A percentile compares a stretch with the other conserved stretches of the same genome.
These are phyloP conservation scores for Pleurostoma richardsiae DNA, from an alignment of 2,329 filamentous ascomycete genomes.

Conservation along the genomic window DNA sequence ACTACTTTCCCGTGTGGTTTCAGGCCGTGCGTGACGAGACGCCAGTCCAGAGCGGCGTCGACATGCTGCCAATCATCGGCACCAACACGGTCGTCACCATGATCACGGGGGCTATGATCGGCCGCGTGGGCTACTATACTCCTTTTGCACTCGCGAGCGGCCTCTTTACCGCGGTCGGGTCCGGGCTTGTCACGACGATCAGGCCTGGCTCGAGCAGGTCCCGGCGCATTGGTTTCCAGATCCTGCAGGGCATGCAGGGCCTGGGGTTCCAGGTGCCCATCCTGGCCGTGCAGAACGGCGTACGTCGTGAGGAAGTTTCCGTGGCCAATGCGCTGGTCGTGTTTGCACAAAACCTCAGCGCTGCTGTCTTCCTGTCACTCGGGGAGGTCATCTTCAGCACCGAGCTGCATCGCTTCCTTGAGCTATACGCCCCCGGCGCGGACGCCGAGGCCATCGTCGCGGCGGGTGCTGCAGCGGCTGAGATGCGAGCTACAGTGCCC, in stretches of 20 bases:
- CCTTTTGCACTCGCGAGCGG: slow-evolving; percentile 1
- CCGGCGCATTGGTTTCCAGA: neutral
- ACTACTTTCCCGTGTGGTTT: slow-evolving; percentile 1
- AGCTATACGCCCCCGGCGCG: neutral
- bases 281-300: neutral
- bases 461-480: neutral
- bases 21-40: neutral
- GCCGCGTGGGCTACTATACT: slow-evolving; percentile 1
- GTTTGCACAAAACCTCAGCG: slow-evolving; percentile 1
- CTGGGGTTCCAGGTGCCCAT: slow-evolving; percentile 1
- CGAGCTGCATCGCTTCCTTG: neutral
- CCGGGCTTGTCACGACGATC: neutral
- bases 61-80: slow-evolving; percentile 1
- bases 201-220: neutral
- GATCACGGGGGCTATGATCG: slow-evolving; percentile 1
- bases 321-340: neutral
- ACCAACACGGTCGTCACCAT: slow-evolving; percentile 1
- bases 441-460: neutral
- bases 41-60: neutral
- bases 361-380: slow-evolving; percentile 1
- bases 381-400: neutral
- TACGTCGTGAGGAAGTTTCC: neutral
- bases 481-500: neutral
- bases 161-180: neutral
- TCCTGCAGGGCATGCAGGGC: neutral